Conservation (phyloP, 345 rosid genomes). For the Dipteronia dyeriana region DNA sequence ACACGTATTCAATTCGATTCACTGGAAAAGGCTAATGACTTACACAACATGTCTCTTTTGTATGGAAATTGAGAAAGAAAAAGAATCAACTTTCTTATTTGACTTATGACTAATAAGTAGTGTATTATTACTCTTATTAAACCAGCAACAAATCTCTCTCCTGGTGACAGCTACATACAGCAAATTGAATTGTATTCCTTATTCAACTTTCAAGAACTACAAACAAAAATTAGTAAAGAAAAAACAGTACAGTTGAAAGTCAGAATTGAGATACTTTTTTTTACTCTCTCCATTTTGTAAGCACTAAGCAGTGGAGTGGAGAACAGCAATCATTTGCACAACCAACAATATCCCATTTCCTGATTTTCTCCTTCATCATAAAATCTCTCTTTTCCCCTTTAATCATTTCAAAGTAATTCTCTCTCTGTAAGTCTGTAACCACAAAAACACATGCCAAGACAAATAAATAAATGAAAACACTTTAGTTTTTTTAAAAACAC, state of each 20-base stretch:
- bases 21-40: too few relatives aligned
- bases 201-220: background rate
- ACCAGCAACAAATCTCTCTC: too few relatives aligned
- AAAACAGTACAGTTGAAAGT: background rate
- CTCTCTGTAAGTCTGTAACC: background rate
- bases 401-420: slow-evolving; percentile 24
- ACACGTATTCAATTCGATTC: too few relatives aligned
- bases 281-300: slow-evolving; percentile 17
- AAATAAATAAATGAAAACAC: too few relatives aligned
- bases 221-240: background rate
- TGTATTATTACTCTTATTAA: too few relatives aligned
- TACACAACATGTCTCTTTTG: too few relatives aligned
- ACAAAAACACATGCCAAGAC: background rate
- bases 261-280: background rate
- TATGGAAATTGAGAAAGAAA: too few relatives aligned
- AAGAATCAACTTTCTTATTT: too few relatives aligned
- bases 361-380: slow-evolving; percentile 38
- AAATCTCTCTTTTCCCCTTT: slow-evolving; percentile 22
- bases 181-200: background rate
- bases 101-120: too few relatives aligned
- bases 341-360: slow-evolving; percentile 43
- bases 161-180: too few relatives aligned
- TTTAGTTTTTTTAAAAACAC: background rate
- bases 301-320: slow-evolving; percentile 36
- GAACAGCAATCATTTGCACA: slow-evolving; percentile 76